phyloP scores from a whole-genome alignment of 345 rosid species.

The Citrus hindsii region DNA sequence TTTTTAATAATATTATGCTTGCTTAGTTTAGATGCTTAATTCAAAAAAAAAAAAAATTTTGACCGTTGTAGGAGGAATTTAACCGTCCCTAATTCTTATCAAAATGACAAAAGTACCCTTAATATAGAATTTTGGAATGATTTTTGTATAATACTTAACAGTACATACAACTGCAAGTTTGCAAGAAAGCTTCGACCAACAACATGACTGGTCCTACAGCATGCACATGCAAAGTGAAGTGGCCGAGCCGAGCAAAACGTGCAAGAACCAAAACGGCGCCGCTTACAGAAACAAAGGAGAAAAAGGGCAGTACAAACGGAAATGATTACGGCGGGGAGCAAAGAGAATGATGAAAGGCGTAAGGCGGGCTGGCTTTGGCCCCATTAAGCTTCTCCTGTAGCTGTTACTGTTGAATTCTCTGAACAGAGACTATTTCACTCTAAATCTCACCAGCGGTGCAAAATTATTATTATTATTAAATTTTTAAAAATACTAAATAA shows the following conservation, averaged over 20 bases:
- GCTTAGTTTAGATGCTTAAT: no score
- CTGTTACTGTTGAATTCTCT: conserved; percentile 6
- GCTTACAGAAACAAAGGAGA: neutral
- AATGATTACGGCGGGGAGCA: conserved; percentile 35
- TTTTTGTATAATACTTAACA: no score
- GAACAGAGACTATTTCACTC: conserved; percentile 10
- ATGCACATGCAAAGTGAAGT: neutral
- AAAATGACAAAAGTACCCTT: no score
- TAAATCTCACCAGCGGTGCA: conserved; percentile 21
- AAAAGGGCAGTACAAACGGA: neutral
- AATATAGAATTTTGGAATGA: no score
- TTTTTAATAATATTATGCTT: no score
- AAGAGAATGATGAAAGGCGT: conserved; percentile 13
- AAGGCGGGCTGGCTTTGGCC: neutral
- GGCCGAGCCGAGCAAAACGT: neutral
- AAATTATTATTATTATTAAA: neutral
- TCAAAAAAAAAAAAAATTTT: no score
- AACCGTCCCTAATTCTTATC: no score
- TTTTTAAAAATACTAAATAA: neutral
- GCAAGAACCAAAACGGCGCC: conserved; percentile 13
- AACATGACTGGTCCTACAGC: neutral
- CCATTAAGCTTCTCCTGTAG: neutral
- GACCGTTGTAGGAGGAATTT: no score
- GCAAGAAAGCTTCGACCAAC: neutral
- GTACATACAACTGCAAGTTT: no score